Evolutionary conservation across 2,329 filamentous ascomycete species (phyloP), one percentile per base, ranked within the genome.

Genomic region (Dactylellina haptotyla): DNA sequence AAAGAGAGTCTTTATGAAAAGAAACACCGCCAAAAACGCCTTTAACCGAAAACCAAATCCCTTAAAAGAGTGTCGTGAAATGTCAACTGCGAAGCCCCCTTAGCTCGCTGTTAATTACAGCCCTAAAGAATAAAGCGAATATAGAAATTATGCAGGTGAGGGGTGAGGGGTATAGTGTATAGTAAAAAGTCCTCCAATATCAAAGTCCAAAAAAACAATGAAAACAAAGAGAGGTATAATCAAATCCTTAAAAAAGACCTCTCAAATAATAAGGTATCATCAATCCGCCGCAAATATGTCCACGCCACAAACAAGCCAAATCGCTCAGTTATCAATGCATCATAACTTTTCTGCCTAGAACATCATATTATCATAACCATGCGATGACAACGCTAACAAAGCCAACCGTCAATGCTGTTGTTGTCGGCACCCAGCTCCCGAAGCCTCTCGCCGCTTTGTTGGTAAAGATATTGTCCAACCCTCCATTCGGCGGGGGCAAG

Each of bases 401-500:
- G 4, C 61, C 69, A 20, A 73, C n/a, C 12, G 39, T 41, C 10
- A 54, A 16, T n/a, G 37, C 30, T 16, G 18, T 50, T 5, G 41
- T 28, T n/a, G 43, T 18, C 9, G 58, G 53, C 4, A 61, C 4
- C 28, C 26, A 61, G 16, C 23, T 30, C 3, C 18, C 28, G 5
- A 25, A 18, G 14, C 28, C 14, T 10, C 16, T 37, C 20, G 14
- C 54, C 23, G 39, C 69, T 0, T 30, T 16, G 30, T 73, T 66
- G 1, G 69, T 73, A 32, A 73, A 73, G 5, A 73, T 57, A 56
- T 73, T 73, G 41, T 53, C 48, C 23, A 73, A 54, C 6, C 56
- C 69, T 34, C 69, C 69, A 18, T 73, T 73, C 16, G 69, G 69
- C 20, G 69, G 53, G 26, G 69, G 69, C 37, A 73, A 20, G 28